These are phyloP conservation scores for Lipomyces mesembrius DNA, from an alignment of 805 yeast species.

Conservation along the genomic window DNA sequence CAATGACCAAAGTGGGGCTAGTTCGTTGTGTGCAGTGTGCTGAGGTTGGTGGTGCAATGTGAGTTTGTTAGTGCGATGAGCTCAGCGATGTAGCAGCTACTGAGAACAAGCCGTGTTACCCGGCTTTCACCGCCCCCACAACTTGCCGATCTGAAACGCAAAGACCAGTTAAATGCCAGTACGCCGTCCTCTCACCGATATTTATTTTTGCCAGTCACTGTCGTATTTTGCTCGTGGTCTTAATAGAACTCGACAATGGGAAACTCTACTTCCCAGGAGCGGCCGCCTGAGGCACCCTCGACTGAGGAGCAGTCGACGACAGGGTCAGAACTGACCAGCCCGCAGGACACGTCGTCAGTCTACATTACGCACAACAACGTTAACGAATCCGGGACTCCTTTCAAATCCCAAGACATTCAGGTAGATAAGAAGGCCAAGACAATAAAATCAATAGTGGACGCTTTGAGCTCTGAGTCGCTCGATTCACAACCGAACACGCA, in stretches of 20 bases:
- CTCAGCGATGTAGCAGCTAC: not conserved
- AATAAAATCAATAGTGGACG: conserved; percentile 8
- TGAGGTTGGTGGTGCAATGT: not conserved
- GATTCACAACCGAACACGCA: conserved; percentile 31
- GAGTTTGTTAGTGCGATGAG: not conserved
- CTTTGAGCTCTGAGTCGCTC: conserved; percentile 25
- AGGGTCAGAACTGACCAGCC: conserved; percentile 11
- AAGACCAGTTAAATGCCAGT: not conserved
- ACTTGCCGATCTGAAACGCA: not conserved
- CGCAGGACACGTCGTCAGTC: conserved; percentile 5
- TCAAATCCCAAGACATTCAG: not conserved
- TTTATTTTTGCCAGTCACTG: not conserved
- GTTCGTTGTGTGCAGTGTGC: not conserved
- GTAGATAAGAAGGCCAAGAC: not conserved
- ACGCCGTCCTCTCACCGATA: not conserved
- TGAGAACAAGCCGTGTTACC: not conserved
- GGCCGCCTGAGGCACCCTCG: conserved; percentile 18
- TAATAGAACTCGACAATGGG: conserved; percentile 23
- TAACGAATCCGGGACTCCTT: not conserved
- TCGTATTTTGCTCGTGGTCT: not conserved
- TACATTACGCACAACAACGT: not conserved
- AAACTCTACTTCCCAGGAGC: conserved; percentile 34
- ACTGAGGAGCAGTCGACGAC: conserved; percentile 18
- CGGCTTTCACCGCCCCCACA: not conserved
- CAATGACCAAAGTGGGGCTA: not conserved